Conservation (phyloP, 1,284 basidiomycete species). For the Caloboletus inedulis region DNA sequence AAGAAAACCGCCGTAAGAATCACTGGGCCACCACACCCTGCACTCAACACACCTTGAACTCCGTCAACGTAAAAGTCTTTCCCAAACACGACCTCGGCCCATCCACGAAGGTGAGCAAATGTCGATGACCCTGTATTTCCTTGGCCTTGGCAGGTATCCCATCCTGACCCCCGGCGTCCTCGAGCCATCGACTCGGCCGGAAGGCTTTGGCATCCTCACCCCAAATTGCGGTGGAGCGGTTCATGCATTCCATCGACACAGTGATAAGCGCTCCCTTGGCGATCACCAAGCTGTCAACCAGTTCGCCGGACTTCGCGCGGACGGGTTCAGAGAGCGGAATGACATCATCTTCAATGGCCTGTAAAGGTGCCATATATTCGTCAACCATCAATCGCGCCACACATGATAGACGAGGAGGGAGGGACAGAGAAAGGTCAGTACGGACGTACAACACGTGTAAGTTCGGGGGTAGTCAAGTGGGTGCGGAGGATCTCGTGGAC, state of each 20-base stretch:
- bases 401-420: too few relatives aligned
- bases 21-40: fast-evolving
- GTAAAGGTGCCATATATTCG: slow-evolving; percentile 3
- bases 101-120: slow-evolving; percentile 41
- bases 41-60: slow-evolving; percentile 43
- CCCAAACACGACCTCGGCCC: slow-evolving; percentile 44
- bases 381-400: not conserved
- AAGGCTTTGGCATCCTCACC: slow-evolving; percentile 37
- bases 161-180: slow-evolving; percentile 4
- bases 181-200: slow-evolving; percentile 39
- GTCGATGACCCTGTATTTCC: slow-evolving; percentile 40
- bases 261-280: slow-evolving; percentile 42
- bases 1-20: not conserved
- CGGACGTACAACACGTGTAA: slow-evolving; percentile 39
- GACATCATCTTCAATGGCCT: slow-evolving; percentile 49
- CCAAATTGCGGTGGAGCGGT: slow-evolving; percentile 48
- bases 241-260: slow-evolving; percentile 43
- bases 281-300: slow-evolving; percentile 39
- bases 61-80: slow-evolving; percentile 39
- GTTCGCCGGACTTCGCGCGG: slow-evolving; percentile 37
- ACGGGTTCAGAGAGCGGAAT: slow-evolving; percentile 45
- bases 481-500: slow-evolving; percentile 22
- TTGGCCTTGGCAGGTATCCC: slow-evolving; percentile 28
- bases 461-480: slow-evolving; percentile 25
- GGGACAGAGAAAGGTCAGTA: not conserved